Percentiles rank a stretch among this genome's conserved stretches.
Conservation (phyloP, 2,329 filamentous ascomycete genomes). For the Beauveria brongniartii region DNA sequence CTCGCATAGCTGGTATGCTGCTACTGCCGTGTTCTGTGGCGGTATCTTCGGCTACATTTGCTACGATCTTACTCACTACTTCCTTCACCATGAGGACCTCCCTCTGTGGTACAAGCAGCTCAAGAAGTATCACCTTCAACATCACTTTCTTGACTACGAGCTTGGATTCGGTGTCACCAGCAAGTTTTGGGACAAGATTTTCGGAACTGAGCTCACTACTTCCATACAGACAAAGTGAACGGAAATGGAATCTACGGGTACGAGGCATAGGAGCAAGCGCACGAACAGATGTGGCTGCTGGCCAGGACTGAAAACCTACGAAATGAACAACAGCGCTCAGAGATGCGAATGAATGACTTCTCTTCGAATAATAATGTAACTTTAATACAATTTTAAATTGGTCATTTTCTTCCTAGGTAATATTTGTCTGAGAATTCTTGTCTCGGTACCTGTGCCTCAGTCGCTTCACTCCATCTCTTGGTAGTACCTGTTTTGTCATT, state of each 20-base stretch:
- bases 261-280: neutral
- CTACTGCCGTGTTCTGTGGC: conserved; percentile 71
- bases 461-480: no score
- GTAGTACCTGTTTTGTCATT: no score
- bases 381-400: conserved; percentile 3
- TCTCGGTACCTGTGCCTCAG: no score
- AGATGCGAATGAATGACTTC: conserved; percentile 1
- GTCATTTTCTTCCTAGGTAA: neutral
- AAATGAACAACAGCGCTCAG: conserved; percentile 2
- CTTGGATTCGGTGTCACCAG: conserved; percentile 96
- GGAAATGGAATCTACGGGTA: neutral
- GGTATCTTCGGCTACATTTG: conserved; percentile 92
- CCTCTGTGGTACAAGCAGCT: conserved; percentile 82
- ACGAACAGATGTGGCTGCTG: conserved; percentile 1
- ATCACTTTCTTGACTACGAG: conserved; percentile 97
- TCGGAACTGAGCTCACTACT: conserved; percentile 72
- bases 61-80: conserved; percentile 98
- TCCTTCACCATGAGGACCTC: conserved; percentile 90
- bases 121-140: conserved; percentile 95
- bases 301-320: conserved; percentile 1
- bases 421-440: no score
- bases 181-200: conserved; percentile 89
- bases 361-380: neutral
- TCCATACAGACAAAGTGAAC: conserved; percentile 26
- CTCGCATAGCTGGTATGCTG: conserved; percentile 77